Evolutionary conservation across 768 basidiomycete species (phyloP).

Genomic region (Hysterangium stoloniferum): DNA sequence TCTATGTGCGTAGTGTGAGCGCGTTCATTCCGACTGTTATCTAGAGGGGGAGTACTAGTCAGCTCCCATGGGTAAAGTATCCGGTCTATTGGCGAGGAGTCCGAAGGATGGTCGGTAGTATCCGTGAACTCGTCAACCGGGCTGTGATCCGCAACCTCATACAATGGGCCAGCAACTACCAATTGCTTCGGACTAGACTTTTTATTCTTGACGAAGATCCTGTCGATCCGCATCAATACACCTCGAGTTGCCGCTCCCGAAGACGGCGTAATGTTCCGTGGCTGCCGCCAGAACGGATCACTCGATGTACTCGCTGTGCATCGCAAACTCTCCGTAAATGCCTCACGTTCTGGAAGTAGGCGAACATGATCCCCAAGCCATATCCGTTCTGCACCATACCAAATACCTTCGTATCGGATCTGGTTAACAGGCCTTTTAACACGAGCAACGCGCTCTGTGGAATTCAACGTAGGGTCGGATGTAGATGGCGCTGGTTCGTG

Average conservation of each 20-base stretch:
- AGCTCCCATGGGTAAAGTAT: too few species aligned
- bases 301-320: neutral
- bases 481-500: too few species aligned
- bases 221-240: conserved; percentile 64
- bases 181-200: conserved; percentile 41
- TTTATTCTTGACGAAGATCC: conserved; percentile 29
- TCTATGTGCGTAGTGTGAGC: neutral
- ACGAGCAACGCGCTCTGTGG: too few species aligned
- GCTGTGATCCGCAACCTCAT: conserved; percentile 74
- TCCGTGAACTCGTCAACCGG: too few species aligned
- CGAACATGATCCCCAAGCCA: conserved; percentile 83
- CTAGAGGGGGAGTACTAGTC: neutral
- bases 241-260: conserved; percentile 44
- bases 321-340: conserved; percentile 38
- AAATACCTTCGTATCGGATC: conserved; percentile 68
- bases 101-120: too few species aligned
- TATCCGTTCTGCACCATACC: conserved; percentile 86
- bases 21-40: too few species aligned
- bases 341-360: conserved; percentile 25
- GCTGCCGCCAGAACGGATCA: neutral
- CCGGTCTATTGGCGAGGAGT: too few species aligned
- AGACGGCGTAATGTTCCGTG: neutral
- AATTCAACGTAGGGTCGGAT: too few species aligned
- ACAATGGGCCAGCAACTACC: conserved; percentile 61
- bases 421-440: neutral